Conservation (phyloP, 2,329 filamentous ascomycete species). For the Penicillium fuscoglaucum region DNA sequence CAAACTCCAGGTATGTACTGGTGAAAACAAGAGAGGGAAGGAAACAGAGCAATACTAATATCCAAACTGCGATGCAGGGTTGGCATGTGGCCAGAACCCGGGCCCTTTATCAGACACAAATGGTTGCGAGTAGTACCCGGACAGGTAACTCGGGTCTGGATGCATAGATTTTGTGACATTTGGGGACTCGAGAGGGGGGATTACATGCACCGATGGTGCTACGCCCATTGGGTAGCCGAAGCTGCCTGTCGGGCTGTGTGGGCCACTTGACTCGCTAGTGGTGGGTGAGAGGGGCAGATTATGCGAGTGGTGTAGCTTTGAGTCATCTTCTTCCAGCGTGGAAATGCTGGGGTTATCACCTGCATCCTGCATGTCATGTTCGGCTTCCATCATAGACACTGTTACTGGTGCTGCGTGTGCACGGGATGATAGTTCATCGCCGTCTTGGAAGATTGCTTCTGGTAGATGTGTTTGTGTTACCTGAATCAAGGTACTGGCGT, state of each 20-base stretch:
- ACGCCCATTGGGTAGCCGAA: slow-evolving; percentile 18
- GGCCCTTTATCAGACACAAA: slow-evolving; percentile 16
- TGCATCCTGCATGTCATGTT: slow-evolving; percentile 6
- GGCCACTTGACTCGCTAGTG: slow-evolving; percentile 25
- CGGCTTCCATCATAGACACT: background rate
- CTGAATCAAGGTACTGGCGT: slow-evolving; percentile 23
- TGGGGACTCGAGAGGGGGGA: slow-evolving; percentile 11
- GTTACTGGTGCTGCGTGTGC: slow-evolving; percentile 11
- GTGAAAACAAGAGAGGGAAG: slow-evolving; percentile 1
- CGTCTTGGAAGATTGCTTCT: slow-evolving; percentile 15
- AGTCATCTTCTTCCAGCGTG: slow-evolving; percentile 9
- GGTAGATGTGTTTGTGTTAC: slow-evolving; percentile 24
- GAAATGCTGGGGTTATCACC: slow-evolving; percentile 1
- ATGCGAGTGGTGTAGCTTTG: slow-evolving; percentile 3
- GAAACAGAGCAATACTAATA: slow-evolving; percentile 12
- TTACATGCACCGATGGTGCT: slow-evolving; percentile 10
- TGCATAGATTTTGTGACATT: slow-evolving; percentile 14
- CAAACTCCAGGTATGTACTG: background rate
- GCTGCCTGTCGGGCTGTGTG: slow-evolving; percentile 18
- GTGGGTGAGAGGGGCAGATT: slow-evolving; percentile 21
- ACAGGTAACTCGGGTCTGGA: slow-evolving; percentile 13
- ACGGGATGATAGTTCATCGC: slow-evolving; percentile 7
- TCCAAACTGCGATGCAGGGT: slow-evolving; percentile 17
- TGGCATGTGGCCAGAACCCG: slow-evolving; percentile 20
- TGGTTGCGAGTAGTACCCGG: slow-evolving; percentile 18